Percentiles rank a stretch among this genome's conserved stretches.
Conservation (phyloP, 2,329 filamentous ascomycete species). For the Chrysoporthe cubensis region DNA sequence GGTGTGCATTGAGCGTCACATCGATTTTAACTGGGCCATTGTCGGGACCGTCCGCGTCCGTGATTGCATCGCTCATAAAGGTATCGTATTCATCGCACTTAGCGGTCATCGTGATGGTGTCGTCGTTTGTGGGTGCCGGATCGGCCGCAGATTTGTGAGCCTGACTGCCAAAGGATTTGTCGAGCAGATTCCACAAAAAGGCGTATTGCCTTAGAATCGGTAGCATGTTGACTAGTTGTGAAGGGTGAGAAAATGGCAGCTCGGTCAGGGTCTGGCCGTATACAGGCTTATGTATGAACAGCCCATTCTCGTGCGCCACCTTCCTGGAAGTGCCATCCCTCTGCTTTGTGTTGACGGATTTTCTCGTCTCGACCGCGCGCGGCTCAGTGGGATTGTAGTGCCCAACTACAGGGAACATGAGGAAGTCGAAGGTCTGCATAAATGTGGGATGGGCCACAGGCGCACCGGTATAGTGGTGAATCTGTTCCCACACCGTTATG, state of each 20-base stretch:
- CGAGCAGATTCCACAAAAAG: slow-evolving; percentile 67
- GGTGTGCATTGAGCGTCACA: slow-evolving; percentile 55
- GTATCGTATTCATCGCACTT: slow-evolving; percentile 28
- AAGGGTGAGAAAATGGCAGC: slow-evolving; percentile 77
- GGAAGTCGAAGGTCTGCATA: slow-evolving; percentile 58
- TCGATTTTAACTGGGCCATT: slow-evolving; percentile 45
- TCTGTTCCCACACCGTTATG: slow-evolving; percentile 62
- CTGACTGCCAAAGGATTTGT: slow-evolving; percentile 59
- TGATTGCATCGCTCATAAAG: slow-evolving; percentile 21
- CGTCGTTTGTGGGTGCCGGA: slow-evolving; percentile 25
- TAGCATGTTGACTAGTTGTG: slow-evolving; percentile 75
- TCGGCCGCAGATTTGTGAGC: slow-evolving; percentile 31
- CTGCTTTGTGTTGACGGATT: slow-evolving; percentile 49
- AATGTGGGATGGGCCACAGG: slow-evolving; percentile 47
- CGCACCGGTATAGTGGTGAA: slow-evolving; percentile 61
- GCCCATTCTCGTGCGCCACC: slow-evolving; percentile 58
- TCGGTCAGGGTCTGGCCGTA: slow-evolving; percentile 69
- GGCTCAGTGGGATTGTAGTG: slow-evolving; percentile 61
- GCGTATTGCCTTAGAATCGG: slow-evolving; percentile 77
- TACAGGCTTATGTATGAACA: slow-evolving; percentile 74
- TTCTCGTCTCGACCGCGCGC: slow-evolving; percentile 56
- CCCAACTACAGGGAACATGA: slow-evolving; percentile 58
- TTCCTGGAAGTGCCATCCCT: slow-evolving; percentile 36
- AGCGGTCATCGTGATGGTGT: slow-evolving; percentile 22
- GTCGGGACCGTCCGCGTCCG: slow-evolving; percentile 20